Evolutionary conservation across 305 asterid species (phyloP), one percentile per base, ranked within the genome.

Genomic region (Petunia hybrid): DNA sequence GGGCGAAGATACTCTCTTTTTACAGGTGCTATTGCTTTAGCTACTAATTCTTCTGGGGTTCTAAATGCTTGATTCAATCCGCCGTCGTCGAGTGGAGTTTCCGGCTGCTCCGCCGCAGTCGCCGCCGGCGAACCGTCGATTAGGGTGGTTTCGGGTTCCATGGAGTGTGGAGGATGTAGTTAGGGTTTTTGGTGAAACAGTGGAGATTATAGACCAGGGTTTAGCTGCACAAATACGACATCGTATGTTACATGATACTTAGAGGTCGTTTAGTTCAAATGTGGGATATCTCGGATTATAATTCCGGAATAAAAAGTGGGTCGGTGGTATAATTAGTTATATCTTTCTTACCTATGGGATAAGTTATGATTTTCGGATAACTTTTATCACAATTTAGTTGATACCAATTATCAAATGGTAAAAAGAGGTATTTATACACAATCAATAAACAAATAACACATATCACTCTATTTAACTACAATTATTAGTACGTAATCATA

Each of bases 1-100:
- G 97, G 89, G 6, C 91, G 86, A 80, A 91, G 92, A 83, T 89
- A 95, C 41, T 88, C 92, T 53, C 83, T 88, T 68, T 91, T 95
- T 22, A 94, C 96, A 2, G 99, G 99, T 83, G 91, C 98, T 68
- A 91, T 91, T 83, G 91, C 84, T 90, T 91, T 94, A 60, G 97
- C 95, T 85, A 91, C 90, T 73, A 95, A 86, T 88, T 94, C 97
- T 83, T 87, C 97, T 77, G 91, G 67, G 78, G 79, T 82, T 68
- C 64, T 84, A 39, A 36, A 77, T 80, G 83, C 41, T 8, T 68
- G 81, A 74, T 57, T 65, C 48, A 61, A 57, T 9, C 41, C 86
- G 1, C 81, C 85, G 22, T 76, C 82, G 0, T 55, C 82, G 13
- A 35, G 12, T 48, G 62, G 35, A 71, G 74, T 36, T 31, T 1